Evolutionary conservation across 1,284 basidiomycete genomes (phyloP).

Genomic region (Boletellus sp.): DNA sequence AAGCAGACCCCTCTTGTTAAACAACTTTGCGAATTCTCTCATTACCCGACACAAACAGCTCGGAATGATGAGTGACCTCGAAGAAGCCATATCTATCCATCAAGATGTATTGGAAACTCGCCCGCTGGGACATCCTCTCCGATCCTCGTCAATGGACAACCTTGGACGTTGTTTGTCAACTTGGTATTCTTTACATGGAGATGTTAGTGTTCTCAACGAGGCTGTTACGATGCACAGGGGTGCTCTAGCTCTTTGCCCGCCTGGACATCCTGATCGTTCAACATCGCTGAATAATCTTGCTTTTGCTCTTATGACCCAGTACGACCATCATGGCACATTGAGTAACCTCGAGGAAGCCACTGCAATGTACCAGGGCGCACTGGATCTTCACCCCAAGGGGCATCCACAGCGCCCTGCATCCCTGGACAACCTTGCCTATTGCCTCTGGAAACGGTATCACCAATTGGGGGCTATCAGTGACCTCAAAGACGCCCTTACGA

Average conservation of each 20-base stretch:
- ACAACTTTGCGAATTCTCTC: neutral
- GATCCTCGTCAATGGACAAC: neutral
- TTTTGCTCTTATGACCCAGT: neutral
- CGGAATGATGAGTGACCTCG: neutral
- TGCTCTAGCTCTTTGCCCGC: neutral
- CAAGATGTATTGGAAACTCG: neutral
- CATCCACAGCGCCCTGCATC: neutral
- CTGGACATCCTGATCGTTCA: neutral
- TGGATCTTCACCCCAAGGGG: neutral
- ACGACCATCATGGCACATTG: neutral
- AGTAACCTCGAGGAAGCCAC: neutral
- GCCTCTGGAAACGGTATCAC: neutral
- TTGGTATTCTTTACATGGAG: neutral
- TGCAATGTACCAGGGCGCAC: neutral
- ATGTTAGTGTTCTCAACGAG: neutral
- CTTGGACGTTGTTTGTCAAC: neutral
- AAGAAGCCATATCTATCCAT: neutral
- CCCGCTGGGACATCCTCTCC: neutral
- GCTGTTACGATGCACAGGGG: neutral
- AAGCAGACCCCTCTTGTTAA: neutral
- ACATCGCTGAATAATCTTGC: neutral
- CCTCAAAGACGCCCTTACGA: neutral
- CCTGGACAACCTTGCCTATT: neutral
- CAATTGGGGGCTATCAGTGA: neutral
- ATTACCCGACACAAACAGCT: neutral